Evolutionary conservation across 169 alveolate species (phyloP).

Genomic region (Fabrea salina): DNA sequence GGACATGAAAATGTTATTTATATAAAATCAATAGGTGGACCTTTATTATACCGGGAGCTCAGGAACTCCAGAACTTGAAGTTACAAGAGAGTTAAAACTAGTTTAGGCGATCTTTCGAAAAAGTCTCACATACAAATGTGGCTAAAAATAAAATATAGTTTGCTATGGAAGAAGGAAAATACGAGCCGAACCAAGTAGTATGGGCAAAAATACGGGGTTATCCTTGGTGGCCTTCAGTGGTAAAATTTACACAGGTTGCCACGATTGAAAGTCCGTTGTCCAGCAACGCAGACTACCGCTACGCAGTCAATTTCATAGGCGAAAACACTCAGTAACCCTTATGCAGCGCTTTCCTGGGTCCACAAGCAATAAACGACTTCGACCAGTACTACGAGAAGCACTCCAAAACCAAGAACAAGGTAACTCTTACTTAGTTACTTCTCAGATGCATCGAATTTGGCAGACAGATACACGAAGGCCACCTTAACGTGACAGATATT

Average conservation of each 20-base stretch:
- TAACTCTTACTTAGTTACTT: neutral
- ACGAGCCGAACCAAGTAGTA: conserved; percentile 1
- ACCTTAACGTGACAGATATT: neutral
- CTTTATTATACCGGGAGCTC: no score
- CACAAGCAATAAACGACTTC: neutral
- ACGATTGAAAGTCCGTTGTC: neutral
- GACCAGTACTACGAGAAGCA: neutral
- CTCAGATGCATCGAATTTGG: neutral
- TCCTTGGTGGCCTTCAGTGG: conserved; percentile 29
- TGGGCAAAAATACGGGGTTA: conserved; percentile 29
- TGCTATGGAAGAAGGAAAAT: neutral
- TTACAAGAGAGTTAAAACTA: no score
- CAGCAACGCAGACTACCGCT: neutral
- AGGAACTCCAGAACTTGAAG: no score
- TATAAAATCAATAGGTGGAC: no score
- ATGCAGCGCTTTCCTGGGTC: neutral
- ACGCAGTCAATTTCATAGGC: neutral
- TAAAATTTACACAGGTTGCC: neutral
- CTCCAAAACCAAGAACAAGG: conserved; percentile 1
- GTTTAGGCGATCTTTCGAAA: no score
- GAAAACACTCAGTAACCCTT: neutral
- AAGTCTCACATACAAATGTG: neutral
- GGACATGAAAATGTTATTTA: no score
- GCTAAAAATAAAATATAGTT: neutral
- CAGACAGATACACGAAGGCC: neutral